Base-by-base conservation (phyloP, 2,329 filamentous ascomycete genomes). In the Paraphaeosphaeria sporulosa region DNA sequence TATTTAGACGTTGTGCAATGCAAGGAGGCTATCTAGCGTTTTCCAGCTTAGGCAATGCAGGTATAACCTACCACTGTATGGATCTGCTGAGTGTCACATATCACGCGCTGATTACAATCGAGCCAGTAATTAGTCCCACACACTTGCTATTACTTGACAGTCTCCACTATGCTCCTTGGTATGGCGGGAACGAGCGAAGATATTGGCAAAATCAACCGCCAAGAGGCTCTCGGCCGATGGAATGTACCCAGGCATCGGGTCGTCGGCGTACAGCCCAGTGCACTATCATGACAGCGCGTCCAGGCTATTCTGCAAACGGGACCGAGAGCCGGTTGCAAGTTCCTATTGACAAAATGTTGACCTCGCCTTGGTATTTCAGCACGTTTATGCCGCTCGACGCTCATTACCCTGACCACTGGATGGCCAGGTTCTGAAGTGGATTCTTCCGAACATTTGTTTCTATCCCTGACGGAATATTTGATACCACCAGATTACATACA, bases 251-350 rank as follows among this genome's bases (percentile, higher is more conserved):
- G 32, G 9, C 17, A 15, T 53, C 50, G 50, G 50, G 2, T 53
- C 50, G 50, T 53, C 50, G 50, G 50, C 30, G 2, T 43, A 19
- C 5, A 43, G 23, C 17, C n/a, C 50, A 25, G 50, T 53, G 44
- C 43, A 19, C 44, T 42, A 56, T 15, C 32, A 49, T 49, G 32
- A 49, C 43, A 30, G 54, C 42, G 44, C 54, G 32, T 56, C 32
- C 42, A 32, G 17, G 21, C 54, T 25, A 40, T 49, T n/a, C 43
- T 40, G 19, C n/a, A 40, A 40, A 36, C 30, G 34, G 54, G 27
- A 34, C 19, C 44, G 54, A 56, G 23, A 56, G 54, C 30, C 54
- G 44, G 10, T 32, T 30, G 38, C 4, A 46, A 4, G 21, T 48
- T 32, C 27, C 44, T 21, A 8, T n/a, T 5, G 23, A 32, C 17